Percentiles rank a stretch among this genome's conserved stretches.
These are phyloP conservation scores for Asterochloris erici DNA, from an alignment of 139 green algal genomes.

Conservation along the genomic window DNA sequence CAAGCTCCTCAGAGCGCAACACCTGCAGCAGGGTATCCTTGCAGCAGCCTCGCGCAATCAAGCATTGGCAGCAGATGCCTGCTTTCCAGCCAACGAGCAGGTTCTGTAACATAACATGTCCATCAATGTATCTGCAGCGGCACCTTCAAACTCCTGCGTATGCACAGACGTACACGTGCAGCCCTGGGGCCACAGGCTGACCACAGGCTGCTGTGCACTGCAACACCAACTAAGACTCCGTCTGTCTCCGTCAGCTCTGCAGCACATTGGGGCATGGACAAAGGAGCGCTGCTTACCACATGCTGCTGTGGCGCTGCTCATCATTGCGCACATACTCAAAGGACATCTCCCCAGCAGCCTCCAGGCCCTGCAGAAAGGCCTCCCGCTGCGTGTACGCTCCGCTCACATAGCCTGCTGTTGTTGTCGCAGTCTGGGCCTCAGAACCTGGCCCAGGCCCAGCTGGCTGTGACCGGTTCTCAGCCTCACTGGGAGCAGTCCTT, in stretches of 20 bases:
- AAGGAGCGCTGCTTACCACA: conserved; percentile 30
- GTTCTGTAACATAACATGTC: neutral
- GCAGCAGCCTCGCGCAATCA: neutral
- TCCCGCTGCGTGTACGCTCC: conserved; percentile 60
- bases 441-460: too few species aligned
- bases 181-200: neutral
- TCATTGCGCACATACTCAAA: conserved; percentile 73
- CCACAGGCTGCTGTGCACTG: too few species aligned
- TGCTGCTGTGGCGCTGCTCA: conserved; percentile 41
- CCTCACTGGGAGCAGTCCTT: neutral
- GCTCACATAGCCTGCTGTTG: neutral
- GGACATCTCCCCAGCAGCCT: conserved; percentile 56
- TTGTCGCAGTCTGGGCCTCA: neutral
- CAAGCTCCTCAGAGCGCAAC: neutral
- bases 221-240: too few species aligned
- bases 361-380: conserved; percentile 48
- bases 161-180: too few species aligned
- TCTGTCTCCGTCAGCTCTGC: too few species aligned
- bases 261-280: too few species aligned
- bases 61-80: neutral
- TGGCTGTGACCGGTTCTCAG: neutral
- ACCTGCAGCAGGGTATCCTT: neutral
- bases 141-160: neutral
- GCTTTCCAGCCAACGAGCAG: neutral
- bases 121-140: neutral